Base-by-base conservation (phyloP, 257 asterid species). In the Sherardia arvensis region DNA sequence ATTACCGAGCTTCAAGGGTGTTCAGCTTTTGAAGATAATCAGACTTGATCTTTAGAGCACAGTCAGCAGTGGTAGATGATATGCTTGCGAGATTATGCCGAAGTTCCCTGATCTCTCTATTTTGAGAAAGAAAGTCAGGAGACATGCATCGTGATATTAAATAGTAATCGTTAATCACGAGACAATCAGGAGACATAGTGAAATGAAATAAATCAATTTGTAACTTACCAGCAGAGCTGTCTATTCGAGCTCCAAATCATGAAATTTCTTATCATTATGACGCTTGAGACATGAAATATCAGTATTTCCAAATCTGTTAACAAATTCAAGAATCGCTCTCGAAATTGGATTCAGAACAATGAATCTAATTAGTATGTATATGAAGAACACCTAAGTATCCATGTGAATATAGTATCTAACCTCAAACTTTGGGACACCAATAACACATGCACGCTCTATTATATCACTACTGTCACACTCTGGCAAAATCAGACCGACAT, bases 1-100 rank as follows among this genome's bases (percentile, higher is more conserved):
- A 30, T 67, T 68, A 84, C 96, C 94, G 97, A 68, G 79, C 73
- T 85, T 93, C 99, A n/a, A 93, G 97, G 65, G 67, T 74, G 75
- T 87, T 93, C 71, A 93, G 76, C 73, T 93, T 93, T 73, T 93
- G 99, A 75, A 90, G 96, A 82, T 93, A 93, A 68, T 90, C 96
- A 66, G 85, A 85, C 76, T 93, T 93, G 75, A 93, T 67, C 83
- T 80, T 90, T 66, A 90, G 99, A 72, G 99, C 96, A 78, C 97
- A 78, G 57, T 81, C 97, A 70, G 82, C 99, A 64, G 96, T 84
- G 65, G 81, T 83, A 59, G 86, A 79, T 93, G 99, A 83, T 69
- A 90, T 87, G 73, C 75, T 77, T 56, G 92, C 65, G 63, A 85
- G 94, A 70, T 80, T 90, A 73, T 78, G 80, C 72, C 83, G 72